Conservation (phyloP, 129 eudicot genomes). For the Centella asiatica region DNA sequence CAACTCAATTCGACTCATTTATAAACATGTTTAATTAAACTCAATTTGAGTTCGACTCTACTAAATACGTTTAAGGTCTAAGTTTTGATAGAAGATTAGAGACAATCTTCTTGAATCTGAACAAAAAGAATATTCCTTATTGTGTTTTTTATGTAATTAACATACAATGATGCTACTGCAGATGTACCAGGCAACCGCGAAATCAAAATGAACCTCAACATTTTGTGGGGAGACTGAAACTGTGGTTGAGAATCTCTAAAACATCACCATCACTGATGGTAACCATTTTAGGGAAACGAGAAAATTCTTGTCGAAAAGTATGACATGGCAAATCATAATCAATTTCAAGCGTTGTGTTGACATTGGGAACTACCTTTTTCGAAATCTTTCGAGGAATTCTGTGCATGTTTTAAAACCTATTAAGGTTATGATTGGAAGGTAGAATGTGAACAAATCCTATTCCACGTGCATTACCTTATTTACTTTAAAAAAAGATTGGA, state of each 20-base stretch:
- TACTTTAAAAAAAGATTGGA: too few relatives aligned
- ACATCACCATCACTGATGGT: background rate
- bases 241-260: background rate
- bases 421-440: constrained; percentile 2
- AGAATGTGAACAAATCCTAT: too few relatives aligned
- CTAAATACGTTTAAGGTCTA: too few relatives aligned
- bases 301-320: background rate
- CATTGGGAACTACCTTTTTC: background rate
- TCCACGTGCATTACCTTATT: too few relatives aligned
- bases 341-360: background rate
- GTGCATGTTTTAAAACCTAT: background rate
- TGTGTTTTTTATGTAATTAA: too few relatives aligned
- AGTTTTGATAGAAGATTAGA: too few relatives aligned
- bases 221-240: background rate
- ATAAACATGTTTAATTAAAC: too few relatives aligned
- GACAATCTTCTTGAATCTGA: too few relatives aligned
- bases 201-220: constrained; percentile 1
- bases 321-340: background rate
- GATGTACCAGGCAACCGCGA: background rate
- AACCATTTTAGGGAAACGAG: background rate
- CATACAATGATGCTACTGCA: background rate
- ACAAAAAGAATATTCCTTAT: too few relatives aligned
- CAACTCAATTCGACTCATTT: too few relatives aligned
- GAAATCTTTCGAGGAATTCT: background rate
- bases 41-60: too few relatives aligned